These are phyloP conservation scores for Brasenia schreberi DNA, from an alignment of 164 flowering plant species.

Conservation along the genomic window DNA sequence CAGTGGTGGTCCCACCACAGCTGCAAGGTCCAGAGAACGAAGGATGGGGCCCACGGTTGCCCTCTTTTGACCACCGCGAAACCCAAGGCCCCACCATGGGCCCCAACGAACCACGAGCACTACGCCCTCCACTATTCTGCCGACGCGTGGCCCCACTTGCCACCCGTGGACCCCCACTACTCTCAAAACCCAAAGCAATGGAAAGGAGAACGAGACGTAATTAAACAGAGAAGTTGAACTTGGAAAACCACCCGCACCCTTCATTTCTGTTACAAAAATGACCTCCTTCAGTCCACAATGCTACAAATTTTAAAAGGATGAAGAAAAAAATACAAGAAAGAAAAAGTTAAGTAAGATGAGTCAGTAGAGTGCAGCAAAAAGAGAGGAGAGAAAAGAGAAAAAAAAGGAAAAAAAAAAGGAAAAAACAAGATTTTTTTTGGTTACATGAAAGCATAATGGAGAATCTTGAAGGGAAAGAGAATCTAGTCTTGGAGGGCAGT, in stretches of 20 bases:
- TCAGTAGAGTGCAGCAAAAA: not conserved
- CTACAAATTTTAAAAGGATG: not conserved
- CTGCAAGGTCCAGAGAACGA: not conserved
- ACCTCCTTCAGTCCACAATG: not conserved
- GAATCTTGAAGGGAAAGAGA: not conserved
- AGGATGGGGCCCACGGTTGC: not conserved
- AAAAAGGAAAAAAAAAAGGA: too few relatives aligned
- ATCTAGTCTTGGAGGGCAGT: not conserved
- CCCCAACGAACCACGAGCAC: not conserved
- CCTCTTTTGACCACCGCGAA: not conserved
- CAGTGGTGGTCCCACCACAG: not conserved
- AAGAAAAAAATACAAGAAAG: too few relatives aligned
- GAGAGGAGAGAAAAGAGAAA: not conserved
- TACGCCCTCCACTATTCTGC: not conserved
- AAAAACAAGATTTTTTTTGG: too few relatives aligned
- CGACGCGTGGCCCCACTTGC: not conserved
- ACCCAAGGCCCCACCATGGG: not conserved
- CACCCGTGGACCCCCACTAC: not conserved
- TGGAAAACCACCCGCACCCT: not conserved
- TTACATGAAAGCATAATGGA: not conserved
- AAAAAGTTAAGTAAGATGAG: too few relatives aligned
- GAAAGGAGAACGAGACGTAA: too few relatives aligned
- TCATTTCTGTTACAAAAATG: not conserved
- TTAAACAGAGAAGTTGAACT: not conserved
- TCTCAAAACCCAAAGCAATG: not conserved